Base-by-base conservation (phyloP, 768 basidiomycete species). In the Lactarius pseudohatsudake region DNA sequence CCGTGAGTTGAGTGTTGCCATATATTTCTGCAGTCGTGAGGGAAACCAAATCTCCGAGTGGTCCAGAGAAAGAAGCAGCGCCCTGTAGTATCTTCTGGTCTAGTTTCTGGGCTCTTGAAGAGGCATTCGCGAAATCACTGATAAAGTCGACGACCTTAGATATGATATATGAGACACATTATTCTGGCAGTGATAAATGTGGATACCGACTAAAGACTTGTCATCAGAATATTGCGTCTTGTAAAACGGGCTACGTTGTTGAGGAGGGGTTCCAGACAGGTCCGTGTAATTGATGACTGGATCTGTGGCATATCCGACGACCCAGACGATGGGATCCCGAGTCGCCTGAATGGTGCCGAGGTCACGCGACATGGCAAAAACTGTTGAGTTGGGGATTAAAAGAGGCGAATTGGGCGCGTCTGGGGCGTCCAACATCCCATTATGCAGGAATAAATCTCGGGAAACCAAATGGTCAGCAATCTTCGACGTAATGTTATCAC, bases 11-110 rank as follows among this genome's bases (percentile, higher is more conserved):
- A 18, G 77, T 81, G 6, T 82, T 80, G 10, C 78, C 82, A 5
- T 86, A 75, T 22, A 82, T 79, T 71, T 88, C 85, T 50, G 85
- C 75, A 57, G 85, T 76, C 3, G 85, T 84, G 22, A 87, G 75
- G 16, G 79, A 81, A 5, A 84, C 81, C n/a, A 86, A 68, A 9
- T 75, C 77, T 28, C 84, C 81, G 68, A 87, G 86, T 45, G 81
- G 79, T 20, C 76, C 64, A 0, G 84, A 86, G 56, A 86, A 81
- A 54, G 75, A 77, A 16, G 70, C 74, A 2, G 86, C 81, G 68
- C 84, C 84, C 15, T 61, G 73, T 32, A 80, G 73, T n/a, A 86
- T 76, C 72, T 82, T 74, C 20, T 73, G 64, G 69, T 88, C 85
- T 61, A 87, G 81, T 1, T 74, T 67, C 9, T 77, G 74, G 6